A percentile compares a stretch with the other conserved stretches of the same genome.
Conservation (phyloP, 305 asterid genomes). For the Caryopteris hybrid region DNA sequence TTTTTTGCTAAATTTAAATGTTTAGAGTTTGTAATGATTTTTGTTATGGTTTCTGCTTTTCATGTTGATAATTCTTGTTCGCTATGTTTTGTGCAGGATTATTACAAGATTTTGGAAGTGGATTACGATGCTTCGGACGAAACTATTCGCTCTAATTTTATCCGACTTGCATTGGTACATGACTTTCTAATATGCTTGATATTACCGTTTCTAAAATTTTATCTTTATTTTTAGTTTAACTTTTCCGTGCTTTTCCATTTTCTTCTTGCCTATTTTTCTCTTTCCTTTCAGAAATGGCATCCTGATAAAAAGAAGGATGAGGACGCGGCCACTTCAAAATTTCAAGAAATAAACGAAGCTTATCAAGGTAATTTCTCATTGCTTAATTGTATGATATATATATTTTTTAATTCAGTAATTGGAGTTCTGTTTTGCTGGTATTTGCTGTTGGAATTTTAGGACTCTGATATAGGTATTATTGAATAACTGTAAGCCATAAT, state of each 20-base stretch:
- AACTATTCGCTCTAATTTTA: conserved; percentile 70
- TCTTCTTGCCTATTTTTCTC: not conserved
- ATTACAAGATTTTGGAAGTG: conserved; percentile 75
- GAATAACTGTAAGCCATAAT: not conserved
- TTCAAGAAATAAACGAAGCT: conserved; percentile 95
- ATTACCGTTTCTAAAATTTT: not conserved
- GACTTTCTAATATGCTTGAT: not conserved
- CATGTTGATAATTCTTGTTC: not conserved
- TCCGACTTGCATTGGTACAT: conserved; percentile 91
- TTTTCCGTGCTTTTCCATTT: not conserved
- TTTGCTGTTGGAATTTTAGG: not conserved
- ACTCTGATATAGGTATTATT: not conserved
- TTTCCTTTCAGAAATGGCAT: conserved; percentile 72
- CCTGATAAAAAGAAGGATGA: conserved; percentile 83
- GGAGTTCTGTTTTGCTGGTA: not conserved
- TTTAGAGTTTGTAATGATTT: too few species aligned
- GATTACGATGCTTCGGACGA: conserved; percentile 91
- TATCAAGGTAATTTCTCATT: conserved; percentile 49
- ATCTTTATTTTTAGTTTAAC: not conserved
- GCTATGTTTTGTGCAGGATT: conserved; percentile 42
- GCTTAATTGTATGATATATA: not conserved
- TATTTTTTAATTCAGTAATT: not conserved
- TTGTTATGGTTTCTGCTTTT: conserved; percentile 9
- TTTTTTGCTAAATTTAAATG: not conserved
- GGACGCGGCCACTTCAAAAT: conserved; percentile 58